Base-by-base conservation (phyloP, 2,329 filamentous ascomycete species). In the Colletotrichum siamense region DNA sequence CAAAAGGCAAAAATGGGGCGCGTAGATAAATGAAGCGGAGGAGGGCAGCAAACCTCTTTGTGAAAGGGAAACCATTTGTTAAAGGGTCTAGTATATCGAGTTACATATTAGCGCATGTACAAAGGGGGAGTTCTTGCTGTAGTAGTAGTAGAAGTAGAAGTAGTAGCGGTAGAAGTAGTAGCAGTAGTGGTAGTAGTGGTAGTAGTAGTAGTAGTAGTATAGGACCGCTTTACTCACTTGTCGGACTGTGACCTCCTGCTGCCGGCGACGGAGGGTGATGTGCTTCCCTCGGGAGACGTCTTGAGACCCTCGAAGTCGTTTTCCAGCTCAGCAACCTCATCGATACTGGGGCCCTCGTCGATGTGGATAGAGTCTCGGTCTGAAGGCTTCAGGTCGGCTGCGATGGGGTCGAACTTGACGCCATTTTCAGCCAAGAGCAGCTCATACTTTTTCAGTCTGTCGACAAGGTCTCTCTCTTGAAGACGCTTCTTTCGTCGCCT, bases 371-470 rank as follows among this genome's bases (percentile, higher is more conserved):
- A 63, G 22, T 69, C 49, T 26, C 71, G 72, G 32, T 78, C 81
- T 65, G 81, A 55, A 81, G 82, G 81, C 81, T 84, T 87, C 70
- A 88, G 81, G 34, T 90, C 87, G n/a, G 88, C 85, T 59, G 91
- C 91, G 24, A 95, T 88, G 18, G 92, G 89, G 66, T 95, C 92
- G 79, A 95, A 95, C n/a, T 88, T 85, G 80, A 96, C 91, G 67
- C 92, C 90, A 79, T 95, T 88, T 82, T 94, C 89, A 69, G 88
- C 88, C 36, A 96, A 86, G 55, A 96, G 85, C 8, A 85, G 82
- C 84, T 96, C 94, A 79, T 95, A 95, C 66, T 90, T 90, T 70
- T 89, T 91, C 26, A 95, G 86, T n/a, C 93, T 91, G 8, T 94
- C 92, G 69, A 95, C 86, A 55, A 96, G 86, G 73, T 94, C 93